Evolutionary conservation across 169 alveolate species (phyloP), one percentile per base, ranked within the genome.

Genomic region (Plasmodium coatneyi): DNA sequence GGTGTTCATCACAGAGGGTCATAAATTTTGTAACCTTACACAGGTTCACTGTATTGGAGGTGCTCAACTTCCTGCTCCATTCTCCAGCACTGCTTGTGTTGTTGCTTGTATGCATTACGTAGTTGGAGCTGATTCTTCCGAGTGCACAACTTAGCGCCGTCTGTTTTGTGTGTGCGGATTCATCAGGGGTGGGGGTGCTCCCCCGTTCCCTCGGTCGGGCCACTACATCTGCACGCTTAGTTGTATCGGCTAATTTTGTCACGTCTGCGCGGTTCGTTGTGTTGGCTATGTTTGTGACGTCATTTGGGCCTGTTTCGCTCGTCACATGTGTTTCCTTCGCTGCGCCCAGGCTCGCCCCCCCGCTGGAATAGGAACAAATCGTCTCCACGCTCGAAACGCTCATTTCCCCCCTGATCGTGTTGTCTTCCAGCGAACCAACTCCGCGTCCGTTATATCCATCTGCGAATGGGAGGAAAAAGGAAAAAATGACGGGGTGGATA

Each of bases 371-470:
- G 28, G 93, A 78, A 74, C 80, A 49, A 74, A 86, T 74, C 2
- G 93, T 86, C 70, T 86, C 93, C 12, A 76, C 46, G 66, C 87
- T 86, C n/a, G 93, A 86, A 19, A 86, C 41, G 52, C 84, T 86
- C 78, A 49, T 76, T 28, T 86, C 76, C 30, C 60, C 80, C 19
- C 30, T 49, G 3, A 30, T 72, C 32, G 80, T 6, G 41, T 54
- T 76, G 0, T 86, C 36, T 49, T 76, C 66, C 28, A 83, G 66
- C 2, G 5, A 0, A 16, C 41, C 66, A 32, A 49, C 22, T 74
- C 30, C 43, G 12, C 41, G 25, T 72, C 70, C 71, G 30, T 66
- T 66, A 28, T 66, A 83, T 30, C 71, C 74, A 46, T 86, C 86
- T 84, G 80, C n/a, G 32, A 49, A 49, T 66, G 76, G 39, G 36